Percentiles rank a stretch among this genome's conserved stretches.
phyloP scores from a whole-genome alignment of 305 asterid species.

The Fraxinus paxiana region DNA sequence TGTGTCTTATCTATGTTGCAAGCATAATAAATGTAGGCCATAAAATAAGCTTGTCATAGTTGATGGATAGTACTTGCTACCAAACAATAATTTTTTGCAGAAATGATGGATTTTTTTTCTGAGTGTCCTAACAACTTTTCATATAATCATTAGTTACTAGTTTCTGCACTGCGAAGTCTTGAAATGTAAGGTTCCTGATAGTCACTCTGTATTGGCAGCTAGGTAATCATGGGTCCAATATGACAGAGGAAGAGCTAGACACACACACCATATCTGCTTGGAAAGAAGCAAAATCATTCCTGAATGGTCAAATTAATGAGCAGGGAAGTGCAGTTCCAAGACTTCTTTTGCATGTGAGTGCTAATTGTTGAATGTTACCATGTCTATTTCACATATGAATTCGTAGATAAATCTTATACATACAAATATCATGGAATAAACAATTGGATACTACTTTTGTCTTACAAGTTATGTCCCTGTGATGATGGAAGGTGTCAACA shows the following conservation, averaged over 20 bases:
- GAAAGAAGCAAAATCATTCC: conserved; percentile 76
- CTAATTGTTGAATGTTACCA: conserved; percentile 21
- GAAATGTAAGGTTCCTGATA: conserved; percentile 7
- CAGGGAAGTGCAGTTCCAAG: conserved; percentile 45
- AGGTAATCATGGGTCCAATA: conserved; percentile 78
- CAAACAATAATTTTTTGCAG: neutral
- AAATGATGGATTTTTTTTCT: neutral
- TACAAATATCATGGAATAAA: conserved; percentile 3
- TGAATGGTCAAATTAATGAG: conserved; percentile 56
- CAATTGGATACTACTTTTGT: neutral
- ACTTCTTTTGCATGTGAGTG: conserved; percentile 69
- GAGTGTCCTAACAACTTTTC: neutral
- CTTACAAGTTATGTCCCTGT: neutral
- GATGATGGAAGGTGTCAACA: neutral
- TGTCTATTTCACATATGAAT: conserved; percentile 1
- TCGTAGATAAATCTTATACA: neutral
- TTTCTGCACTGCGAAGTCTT: neutral
- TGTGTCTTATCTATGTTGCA: conserved; percentile 4
- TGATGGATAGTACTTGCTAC: neutral
- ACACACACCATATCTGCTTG: conserved; percentile 89
- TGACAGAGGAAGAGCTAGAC: conserved; percentile 90
- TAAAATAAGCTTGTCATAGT: neutral
- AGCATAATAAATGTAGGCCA: conserved; percentile 5
- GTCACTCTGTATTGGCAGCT: conserved; percentile 49
- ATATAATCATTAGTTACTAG: neutral